Percentiles rank a stretch among this genome's conserved stretches.
Evolutionary conservation across 2,329 filamentous ascomycete species (phyloP).

Genomic region (Diaporthe australafricana): DNA sequence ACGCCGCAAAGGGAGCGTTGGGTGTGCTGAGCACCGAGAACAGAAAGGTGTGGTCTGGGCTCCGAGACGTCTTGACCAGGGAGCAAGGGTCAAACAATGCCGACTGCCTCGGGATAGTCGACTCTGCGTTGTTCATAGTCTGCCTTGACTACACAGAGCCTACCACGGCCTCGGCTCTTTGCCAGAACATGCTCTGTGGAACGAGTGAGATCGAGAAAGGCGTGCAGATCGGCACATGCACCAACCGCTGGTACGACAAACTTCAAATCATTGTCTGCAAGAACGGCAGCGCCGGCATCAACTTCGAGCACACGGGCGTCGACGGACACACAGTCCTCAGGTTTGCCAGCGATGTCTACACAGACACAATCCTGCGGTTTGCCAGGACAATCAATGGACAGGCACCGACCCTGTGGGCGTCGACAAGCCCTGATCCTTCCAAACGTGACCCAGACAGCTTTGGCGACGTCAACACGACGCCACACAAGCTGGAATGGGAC

Average conservation of each 20-base stretch:
- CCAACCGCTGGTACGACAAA: constrained; percentile 99
- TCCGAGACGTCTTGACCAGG: constrained; percentile 87
- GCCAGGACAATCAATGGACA: constrained; percentile 95
- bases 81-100: constrained; percentile 94
- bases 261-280: constrained; percentile 99
- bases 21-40: constrained; percentile 97
- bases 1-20: constrained; percentile 93
- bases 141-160: constrained; percentile 95
- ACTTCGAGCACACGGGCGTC: constrained; percentile 98
- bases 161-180: constrained; percentile 82
- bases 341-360: constrained; percentile 96
- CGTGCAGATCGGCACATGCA: constrained; percentile 96
- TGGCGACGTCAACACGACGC: constrained; percentile 91
- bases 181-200: constrained; percentile 98
- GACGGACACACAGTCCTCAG: constrained; percentile 97
- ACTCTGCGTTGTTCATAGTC: constrained; percentile 91
- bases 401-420: constrained; percentile 91
- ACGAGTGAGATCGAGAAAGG: constrained; percentile 92
- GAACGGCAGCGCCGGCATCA: constrained; percentile 98
- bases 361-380: constrained; percentile 96
- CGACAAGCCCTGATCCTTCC: constrained; percentile 88
- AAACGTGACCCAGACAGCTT: constrained; percentile 93
- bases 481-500: constrained; percentile 97
- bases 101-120: constrained; percentile 94
- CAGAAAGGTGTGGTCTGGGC: constrained; percentile 92